Evolutionary conservation across 2,329 filamentous ascomycete species (phyloP).

Genomic region (Cladosporium oxysporum): DNA sequence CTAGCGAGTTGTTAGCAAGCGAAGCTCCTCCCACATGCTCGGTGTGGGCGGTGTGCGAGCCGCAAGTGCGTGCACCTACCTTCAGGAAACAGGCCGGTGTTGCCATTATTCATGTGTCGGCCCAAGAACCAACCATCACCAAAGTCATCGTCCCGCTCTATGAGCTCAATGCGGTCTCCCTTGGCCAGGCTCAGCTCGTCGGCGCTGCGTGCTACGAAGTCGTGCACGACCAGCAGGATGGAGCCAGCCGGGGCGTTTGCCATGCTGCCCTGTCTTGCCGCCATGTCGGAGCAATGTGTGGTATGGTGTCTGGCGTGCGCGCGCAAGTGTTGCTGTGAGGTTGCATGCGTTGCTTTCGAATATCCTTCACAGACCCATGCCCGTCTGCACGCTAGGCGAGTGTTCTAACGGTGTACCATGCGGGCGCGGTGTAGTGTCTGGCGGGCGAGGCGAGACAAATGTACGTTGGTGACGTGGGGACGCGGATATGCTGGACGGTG

Average conservation of each 20-base stretch:
- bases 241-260: constrained; percentile 35
- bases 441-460: constrained; percentile 15
- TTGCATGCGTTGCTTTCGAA: constrained; percentile 1
- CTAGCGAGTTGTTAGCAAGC: constrained; percentile 28
- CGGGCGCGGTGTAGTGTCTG: not conserved
- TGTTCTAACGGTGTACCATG: constrained; percentile 17
- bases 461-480: constrained; percentile 16
- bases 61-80: constrained; percentile 50
- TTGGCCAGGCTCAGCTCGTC: constrained; percentile 90
- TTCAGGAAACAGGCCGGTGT: constrained; percentile 80
- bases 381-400: constrained; percentile 17
- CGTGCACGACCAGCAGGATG: constrained; percentile 71
- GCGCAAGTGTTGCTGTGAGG: not conserved
- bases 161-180: constrained; percentile 78
- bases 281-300: constrained; percentile 22
- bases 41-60: not conserved
- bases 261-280: constrained; percentile 29
- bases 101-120: constrained; percentile 70
- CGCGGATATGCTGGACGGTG: not conserved
- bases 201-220: constrained; percentile 86
- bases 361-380: constrained; percentile 10
- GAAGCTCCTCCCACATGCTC: constrained; percentile 23
- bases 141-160: constrained; percentile 86
- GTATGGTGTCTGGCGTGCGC: not conserved
- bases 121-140: constrained; percentile 79